Evolutionary conservation across 352 stramenopile genomes (phyloP).

Genomic region (Globisporangium iwayamae): DNA sequence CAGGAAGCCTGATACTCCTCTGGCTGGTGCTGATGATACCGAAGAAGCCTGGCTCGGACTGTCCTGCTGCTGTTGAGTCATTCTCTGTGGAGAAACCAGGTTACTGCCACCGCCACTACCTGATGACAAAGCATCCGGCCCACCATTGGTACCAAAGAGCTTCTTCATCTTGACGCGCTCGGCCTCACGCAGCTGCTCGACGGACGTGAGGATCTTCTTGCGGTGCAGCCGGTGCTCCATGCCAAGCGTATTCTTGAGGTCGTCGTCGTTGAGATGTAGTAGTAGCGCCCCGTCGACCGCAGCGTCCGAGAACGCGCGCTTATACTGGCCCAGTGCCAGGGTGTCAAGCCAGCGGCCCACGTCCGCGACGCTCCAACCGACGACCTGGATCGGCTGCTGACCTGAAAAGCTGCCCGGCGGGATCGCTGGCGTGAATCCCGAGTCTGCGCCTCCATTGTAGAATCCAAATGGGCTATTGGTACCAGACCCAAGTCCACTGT

Average conservation of each 20-base stretch:
- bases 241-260: slow-evolving; percentile 92
- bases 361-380: slow-evolving; percentile 85
- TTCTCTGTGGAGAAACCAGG: neutral
- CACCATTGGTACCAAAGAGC: slow-evolving; percentile 29
- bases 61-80: slow-evolving; percentile 2
- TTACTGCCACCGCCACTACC: neutral
- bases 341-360: slow-evolving; percentile 90
- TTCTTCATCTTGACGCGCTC: slow-evolving; percentile 47
- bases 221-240: slow-evolving; percentile 94
- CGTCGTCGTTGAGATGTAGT: slow-evolving; percentile 87
- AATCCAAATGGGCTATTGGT: slow-evolving; percentile 4
- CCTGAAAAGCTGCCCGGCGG: slow-evolving; percentile 51
- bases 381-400: slow-evolving; percentile 63
- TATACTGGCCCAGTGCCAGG: slow-evolving; percentile 86
- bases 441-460: neutral
- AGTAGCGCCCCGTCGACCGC: slow-evolving; percentile 88
- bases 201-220: slow-evolving; percentile 94
- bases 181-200: slow-evolving; percentile 62
- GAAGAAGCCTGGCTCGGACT: neutral
- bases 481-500: neutral
- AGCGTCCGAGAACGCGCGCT: slow-evolving; percentile 83
- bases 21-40: neutral
- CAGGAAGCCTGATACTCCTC: neutral
- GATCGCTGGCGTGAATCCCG: slow-evolving; percentile 43
- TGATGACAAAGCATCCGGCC: slow-evolving; percentile 11